Base-by-base conservation (phyloP, 345 rosid species). In the Toxicodendron radicans region DNA sequence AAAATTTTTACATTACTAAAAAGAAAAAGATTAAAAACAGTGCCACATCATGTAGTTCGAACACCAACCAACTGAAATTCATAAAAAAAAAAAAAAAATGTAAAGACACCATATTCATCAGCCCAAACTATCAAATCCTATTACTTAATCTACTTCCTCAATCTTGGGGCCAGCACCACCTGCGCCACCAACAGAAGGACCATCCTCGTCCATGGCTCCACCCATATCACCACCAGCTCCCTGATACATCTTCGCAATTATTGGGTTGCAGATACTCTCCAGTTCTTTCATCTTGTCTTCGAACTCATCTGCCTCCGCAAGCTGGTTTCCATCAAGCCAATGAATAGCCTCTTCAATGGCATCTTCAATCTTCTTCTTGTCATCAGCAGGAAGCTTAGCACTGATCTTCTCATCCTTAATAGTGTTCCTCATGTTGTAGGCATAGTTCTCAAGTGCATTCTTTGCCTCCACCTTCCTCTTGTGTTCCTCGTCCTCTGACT, bases 151-250 rank as follows among this genome's bases (percentile, higher is more conserved):
- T 17, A 87, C 88, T 43, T 87, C 91, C 73, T 85, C 89, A 2
- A 87, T 87, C 86, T 85, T 87, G 59, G 88, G 93, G 58, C 88
- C 90, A 38, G 90, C 76, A 27, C 87, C 88, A 35, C 83, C 68
- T 56, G 80, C 80, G 0, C 76, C 78, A 32, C 78, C 81, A 45
- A 62, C 57, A 0, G 73, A 66, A 68, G 81, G 78, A 45, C 65
- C 79, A 18, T 71, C 83, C 18, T 62, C 76, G 18, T 38, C 64
- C 65, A 58, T 52, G 27, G 20, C 54, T 18, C 78, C 80, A 14
- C 61, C 85, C 64, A 66, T 58, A 23, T 65, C 83, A 72, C 68
- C 77, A 3, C 75, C 83, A 54, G 65, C 75, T 68, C 80, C 86
- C 76, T 67, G 86, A 45, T 83, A 83, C 85, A 72, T 80, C 79